Percentiles rank a stretch among this genome's conserved stretches.
Conservation (phyloP, 2,329 filamentous ascomycete species). For the Xylariaceae sp. region DNA sequence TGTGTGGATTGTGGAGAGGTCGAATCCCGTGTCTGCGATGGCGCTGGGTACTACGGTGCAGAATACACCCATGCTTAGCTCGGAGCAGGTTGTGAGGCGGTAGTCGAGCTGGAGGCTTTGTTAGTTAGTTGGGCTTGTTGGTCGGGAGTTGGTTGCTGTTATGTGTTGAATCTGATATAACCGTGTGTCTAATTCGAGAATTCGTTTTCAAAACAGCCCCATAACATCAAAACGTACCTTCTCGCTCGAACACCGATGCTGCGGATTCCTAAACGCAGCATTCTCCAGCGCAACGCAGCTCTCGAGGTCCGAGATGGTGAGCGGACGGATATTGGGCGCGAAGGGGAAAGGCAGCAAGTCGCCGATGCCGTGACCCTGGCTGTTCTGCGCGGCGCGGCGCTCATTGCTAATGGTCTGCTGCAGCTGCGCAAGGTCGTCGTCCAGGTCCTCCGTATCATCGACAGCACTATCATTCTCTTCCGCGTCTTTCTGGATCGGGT, state of each 20-base stretch:
- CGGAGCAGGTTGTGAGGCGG: conserved; percentile 70
- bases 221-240: conserved; percentile 48
- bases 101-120: conserved; percentile 63
- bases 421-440: conserved; percentile 36
- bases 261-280: conserved; percentile 49
- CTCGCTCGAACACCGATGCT: conserved; percentile 50
- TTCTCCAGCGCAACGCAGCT: conserved; percentile 56
- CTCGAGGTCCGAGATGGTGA: conserved; percentile 65
- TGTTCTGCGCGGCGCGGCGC: conserved; percentile 33
- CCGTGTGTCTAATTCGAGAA: too few relatives aligned
- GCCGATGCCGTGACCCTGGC: conserved; percentile 31
- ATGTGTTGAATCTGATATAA: too few relatives aligned
- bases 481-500: neutral
- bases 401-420: conserved; percentile 41
- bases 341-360: conserved; percentile 57
- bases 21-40: conserved; percentile 38
- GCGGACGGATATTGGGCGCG: conserved; percentile 70
- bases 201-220: too few relatives aligned
- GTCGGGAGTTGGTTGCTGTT: too few relatives aligned
- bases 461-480: conserved; percentile 30
- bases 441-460: conserved; percentile 40
- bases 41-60: conserved; percentile 56
- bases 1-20: conserved; percentile 51
- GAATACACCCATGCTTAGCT: conserved; percentile 78
- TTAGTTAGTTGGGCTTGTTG: neutral